Evolutionary conservation across 345 rosid genomes (phyloP), one percentile per base, ranked within the genome.

Genomic region (Sonneratia caseolaris): DNA sequence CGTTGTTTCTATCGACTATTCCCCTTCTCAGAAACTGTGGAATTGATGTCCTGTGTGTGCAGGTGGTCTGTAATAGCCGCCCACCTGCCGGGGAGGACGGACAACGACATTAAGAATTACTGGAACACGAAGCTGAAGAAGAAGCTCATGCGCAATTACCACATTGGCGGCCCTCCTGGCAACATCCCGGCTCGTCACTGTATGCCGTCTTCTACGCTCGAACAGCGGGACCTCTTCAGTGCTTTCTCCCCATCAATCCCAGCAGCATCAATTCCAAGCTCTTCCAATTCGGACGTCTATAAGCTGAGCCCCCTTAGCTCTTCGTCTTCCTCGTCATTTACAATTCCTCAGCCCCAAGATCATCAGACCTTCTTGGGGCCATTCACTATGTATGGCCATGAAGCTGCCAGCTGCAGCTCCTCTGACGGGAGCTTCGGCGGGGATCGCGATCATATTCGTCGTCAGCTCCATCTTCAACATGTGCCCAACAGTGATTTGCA

Each of bases 81-180:
- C 75, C 98, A 88, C 68, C 76, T 92, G 66, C 94, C 89, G 53
- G 97, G 98, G 57, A 86, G 98, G 79, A 92, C 98, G 48, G 98
- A 90, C 69, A 92, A 92, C 73, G 98, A 92, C 77, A 87, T 90
- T 74, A 92, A 92, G 77, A 92, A 92, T 79, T 86, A 92, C 75
- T 92, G 98, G 98, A 92, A 90, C 86, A 90, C 98, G 47, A 92
- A 87, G 83, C 87, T 92, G 35, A 92, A 92, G 87, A 92, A 88
- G 90, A 88, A 90, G 72, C 88, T 94, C 64, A 76, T 86, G 78
- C 73, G 75, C 24, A 69, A 76, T 73, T 75, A 68, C 49, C 7
- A 14, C 68, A 66, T 42, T 27, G 32, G 32, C 72, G 65, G 45
- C 79, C 68, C 43, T 73, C 77, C 56, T 72, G 72, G 38, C 47